Percentiles rank a stretch among this genome's conserved stretches.
These are phyloP conservation scores for Avena atlantica DNA, from an alignment of 176 grass and related monocot genomes.

Conservation along the genomic window DNA sequence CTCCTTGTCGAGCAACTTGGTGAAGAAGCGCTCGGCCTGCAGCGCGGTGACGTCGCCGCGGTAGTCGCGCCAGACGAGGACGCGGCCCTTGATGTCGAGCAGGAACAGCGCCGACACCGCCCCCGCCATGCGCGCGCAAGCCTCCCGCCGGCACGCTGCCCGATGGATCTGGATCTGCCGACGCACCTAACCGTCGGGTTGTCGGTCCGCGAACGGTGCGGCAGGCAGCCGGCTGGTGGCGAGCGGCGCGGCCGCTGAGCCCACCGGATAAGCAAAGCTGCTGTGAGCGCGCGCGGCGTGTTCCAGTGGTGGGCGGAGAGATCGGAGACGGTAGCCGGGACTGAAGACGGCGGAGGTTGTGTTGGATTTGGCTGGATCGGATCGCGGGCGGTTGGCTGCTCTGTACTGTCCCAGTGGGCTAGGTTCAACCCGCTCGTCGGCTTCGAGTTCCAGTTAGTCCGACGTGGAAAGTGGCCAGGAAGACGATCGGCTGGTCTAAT, in stretches of 20 bases:
- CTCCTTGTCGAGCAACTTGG: slow-evolving; percentile 97
- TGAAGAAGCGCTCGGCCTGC: slow-evolving; percentile 99
- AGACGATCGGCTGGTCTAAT: too few species aligned
- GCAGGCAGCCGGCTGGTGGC: neutral
- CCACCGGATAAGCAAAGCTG: neutral
- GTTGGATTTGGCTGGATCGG: neutral
- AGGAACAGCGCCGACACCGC: slow-evolving; percentile 97
- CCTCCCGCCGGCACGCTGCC: neutral
- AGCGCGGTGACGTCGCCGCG: slow-evolving; percentile 93
- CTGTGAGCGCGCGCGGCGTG: neutral
- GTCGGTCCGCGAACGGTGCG: neutral
- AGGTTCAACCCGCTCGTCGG: neutral
- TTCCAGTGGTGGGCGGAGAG: neutral
- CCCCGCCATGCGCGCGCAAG: slow-evolving; percentile 36
- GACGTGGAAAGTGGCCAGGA: neutral
- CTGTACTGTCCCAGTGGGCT: neutral
- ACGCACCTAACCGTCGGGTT: neutral
- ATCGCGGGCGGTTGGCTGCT: neutral
- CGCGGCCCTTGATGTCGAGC: slow-evolving; percentile 98
- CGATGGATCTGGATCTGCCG: slow-evolving; percentile 36
- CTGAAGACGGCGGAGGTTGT: neutral
- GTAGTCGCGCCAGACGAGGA: slow-evolving; percentile 99
- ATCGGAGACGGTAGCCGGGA: neutral
- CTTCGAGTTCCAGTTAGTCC: neutral
- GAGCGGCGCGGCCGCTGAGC: neutral